Base-by-base conservation (phyloP, 805 yeast genomes). In the Suhomyces emberorum region DNA sequence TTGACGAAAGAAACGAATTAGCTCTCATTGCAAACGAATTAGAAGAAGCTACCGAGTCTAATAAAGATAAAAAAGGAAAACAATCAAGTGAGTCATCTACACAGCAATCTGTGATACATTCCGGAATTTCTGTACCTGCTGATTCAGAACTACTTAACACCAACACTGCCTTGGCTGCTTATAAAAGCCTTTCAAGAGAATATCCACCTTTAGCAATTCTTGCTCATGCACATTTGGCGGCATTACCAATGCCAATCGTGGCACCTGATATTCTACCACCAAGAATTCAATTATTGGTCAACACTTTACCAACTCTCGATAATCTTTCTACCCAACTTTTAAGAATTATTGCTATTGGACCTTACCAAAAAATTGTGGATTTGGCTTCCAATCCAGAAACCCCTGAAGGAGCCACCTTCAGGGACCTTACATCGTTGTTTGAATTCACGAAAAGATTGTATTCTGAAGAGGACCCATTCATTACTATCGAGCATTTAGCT, bases 261-360 rank as follows among this genome's bases (percentile, higher is more conserved):
- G 79, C 84, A 1, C 77, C 82, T 8, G 74, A 69, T 28, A 63
- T 70, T 43, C 57, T 77, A 17, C 78, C 83, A 1, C 72, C 79
- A 15, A 72, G 85, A 48, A 72, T 79, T 14, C 88, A 83, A 51
- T 63, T 83, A 27, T 63, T 81, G 19, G 65, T 83, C 37, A 80
- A 81, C 47, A 74, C 88, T 0, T 60, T 88, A 28, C 89, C 95
- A 0, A 74, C 86, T 1, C 61, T 89, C 41, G 96, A 88, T 52
- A 86, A 86, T 47, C 69, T 89, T 35, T 78, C 96, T 0, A 76
- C 88, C 1, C 97, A 89, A 54, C 66, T 89, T 14, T 65, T 89
- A 36, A 69, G 93, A 43, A 68, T 82, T 2, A 76, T 88, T 25
- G 83, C 86, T 7, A 70, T 76, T 17, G 83, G 83, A 4, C 83